These are phyloP conservation scores for Byssochlamys sp. DNA, from an alignment of 2,329 filamentous ascomycete species.

Conservation along the genomic window DNA sequence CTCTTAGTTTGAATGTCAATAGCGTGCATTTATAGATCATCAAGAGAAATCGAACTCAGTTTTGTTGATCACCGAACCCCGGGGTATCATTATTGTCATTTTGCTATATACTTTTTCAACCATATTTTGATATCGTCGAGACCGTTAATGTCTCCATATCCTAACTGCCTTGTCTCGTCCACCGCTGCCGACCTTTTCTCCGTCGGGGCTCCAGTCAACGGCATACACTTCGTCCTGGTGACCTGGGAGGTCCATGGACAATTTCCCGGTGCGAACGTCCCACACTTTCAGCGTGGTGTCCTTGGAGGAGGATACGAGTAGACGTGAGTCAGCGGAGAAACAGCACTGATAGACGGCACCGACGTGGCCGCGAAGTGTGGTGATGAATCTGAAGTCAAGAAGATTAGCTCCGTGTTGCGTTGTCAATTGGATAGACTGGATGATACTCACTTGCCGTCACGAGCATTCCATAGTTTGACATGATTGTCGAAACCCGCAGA, in stretches of 20 bases:
- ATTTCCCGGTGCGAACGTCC: conserved; percentile 76
- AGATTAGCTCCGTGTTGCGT: neutral
- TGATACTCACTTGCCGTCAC: conserved; percentile 50
- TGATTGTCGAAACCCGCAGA: conserved; percentile 89
- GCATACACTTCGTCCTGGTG: conserved; percentile 91
- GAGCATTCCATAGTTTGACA: conserved; percentile 80
- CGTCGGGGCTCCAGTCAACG: conserved; percentile 89
- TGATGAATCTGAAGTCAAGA: conserved; percentile 56
- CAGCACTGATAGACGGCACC: conserved; percentile 85
- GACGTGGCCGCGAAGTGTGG: conserved; percentile 79
- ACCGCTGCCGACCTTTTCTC: conserved; percentile 76
- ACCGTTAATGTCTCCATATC: conserved; percentile 51
- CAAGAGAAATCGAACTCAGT: neutral
- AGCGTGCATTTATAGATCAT: neutral
- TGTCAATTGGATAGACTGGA: conserved; percentile 1
- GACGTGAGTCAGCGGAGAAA: conserved; percentile 84
- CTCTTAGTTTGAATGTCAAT: neutral
- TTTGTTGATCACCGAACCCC: neutral
- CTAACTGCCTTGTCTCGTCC: conserved; percentile 76
- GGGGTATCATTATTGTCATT: neutral
- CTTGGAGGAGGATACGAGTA: conserved; percentile 78
- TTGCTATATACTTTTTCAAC: neutral
- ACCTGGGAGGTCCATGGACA: conserved; percentile 73
- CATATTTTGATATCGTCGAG: neutral
- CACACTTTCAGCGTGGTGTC: conserved; percentile 92